These are phyloP conservation scores for Nicotiana rustica DNA, from an alignment of 305 asterid genomes.

Conservation along the genomic window DNA sequence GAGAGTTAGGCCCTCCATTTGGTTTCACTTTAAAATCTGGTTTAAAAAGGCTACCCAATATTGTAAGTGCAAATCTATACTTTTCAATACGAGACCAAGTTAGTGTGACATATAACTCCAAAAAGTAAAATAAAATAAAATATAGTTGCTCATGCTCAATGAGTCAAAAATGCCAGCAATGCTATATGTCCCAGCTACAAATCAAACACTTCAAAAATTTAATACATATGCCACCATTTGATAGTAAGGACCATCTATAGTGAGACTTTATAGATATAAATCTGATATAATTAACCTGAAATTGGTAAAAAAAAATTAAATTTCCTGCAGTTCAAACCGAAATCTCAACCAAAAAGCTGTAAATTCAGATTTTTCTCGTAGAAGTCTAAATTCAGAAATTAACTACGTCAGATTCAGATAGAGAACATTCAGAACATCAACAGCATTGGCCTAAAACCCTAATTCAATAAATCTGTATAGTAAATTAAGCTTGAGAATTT, in stretches of 20 bases:
- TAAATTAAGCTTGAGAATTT: neutral
- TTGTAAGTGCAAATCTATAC: neutral
- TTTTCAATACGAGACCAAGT: neutral
- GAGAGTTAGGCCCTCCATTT: neutral
- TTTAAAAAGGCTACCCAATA: neutral
- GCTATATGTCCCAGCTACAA: conserved; percentile 12
- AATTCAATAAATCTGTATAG: neutral
- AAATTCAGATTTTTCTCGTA: no score
- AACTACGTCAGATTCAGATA: neutral
- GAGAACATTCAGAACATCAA: neutral
- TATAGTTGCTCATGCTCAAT: neutral
- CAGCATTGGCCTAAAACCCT: neutral
- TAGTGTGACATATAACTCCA: neutral
- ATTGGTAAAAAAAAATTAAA: no score
- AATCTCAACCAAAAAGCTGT: neutral
- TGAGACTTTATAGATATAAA: neutral
- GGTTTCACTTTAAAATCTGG: neutral
- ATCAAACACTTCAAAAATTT: neutral
- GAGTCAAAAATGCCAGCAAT: neutral
- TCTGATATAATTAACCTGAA: neutral
- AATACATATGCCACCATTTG: neutral
- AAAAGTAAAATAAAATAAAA: neutral
- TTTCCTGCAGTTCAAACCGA: neutral
- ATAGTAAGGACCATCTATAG: neutral
- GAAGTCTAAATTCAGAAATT: neutral